Conservation (phyloP, 352 stramenopile species). For the Pythium chondricola region DNA sequence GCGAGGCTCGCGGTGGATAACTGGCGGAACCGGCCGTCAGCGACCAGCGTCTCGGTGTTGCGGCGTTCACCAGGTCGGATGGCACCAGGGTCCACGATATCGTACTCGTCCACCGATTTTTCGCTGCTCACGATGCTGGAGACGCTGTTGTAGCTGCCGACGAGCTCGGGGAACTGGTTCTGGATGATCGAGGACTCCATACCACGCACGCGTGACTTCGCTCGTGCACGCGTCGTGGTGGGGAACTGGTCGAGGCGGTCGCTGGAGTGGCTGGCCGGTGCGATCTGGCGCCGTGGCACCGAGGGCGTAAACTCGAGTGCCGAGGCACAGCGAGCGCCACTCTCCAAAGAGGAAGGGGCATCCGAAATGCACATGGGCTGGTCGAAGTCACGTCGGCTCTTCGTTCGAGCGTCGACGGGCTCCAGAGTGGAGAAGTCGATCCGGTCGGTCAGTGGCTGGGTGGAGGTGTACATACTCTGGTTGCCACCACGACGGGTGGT, state of each 20-base stretch:
- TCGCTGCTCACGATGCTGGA: conserved; percentile 11
- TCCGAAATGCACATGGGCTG: not conserved
- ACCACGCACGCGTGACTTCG: conserved; percentile 16
- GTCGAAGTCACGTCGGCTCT: conserved; percentile 6
- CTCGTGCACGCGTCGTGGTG: not conserved
- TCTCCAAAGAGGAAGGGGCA: not conserved
- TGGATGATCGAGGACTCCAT: conserved; percentile 21
- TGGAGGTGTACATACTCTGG: conserved; percentile 4
- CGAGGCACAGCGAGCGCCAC: not conserved
- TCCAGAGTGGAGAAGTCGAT: conserved; percentile 22
- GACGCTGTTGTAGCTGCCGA: conserved; percentile 26
- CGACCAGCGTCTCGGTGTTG: conserved; percentile 60
- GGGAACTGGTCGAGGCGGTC: not conserved
- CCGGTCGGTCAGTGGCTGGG: conserved; percentile 8
- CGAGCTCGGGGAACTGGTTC: conserved; percentile 27
- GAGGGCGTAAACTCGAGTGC: not conserved
- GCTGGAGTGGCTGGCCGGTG: not conserved
- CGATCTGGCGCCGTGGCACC: not conserved
- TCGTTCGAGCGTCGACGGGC: conserved; percentile 7
- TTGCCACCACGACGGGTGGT: conserved; percentile 3
- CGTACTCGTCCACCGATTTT: conserved; percentile 44
- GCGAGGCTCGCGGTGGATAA: conserved; percentile 34
- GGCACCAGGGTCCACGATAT: conserved; percentile 61
- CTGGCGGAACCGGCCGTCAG: conserved; percentile 47
- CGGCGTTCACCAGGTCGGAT: conserved; percentile 50